A percentile compares a stretch with the other conserved stretches of the same genome.
phyloP scores from a whole-genome alignment of 2,329 filamentous ascomycete genomes.

The Colletotrichum sp. region DNA sequence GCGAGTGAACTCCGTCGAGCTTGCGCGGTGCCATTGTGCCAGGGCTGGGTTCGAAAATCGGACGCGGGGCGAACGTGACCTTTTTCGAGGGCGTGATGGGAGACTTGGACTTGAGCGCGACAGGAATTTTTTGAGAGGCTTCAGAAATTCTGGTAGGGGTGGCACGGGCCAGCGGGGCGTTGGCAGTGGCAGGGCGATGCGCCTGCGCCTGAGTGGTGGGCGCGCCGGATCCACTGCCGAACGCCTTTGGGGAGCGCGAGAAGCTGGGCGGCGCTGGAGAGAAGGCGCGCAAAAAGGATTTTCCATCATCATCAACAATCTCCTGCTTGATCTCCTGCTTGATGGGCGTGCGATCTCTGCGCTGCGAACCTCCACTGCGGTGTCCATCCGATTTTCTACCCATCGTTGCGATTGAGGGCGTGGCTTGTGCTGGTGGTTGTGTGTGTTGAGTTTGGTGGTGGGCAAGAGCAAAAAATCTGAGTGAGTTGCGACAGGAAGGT shows the following conservation, averaged over 20 bases:
- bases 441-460: background rate
- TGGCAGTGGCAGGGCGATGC: background rate
- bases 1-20: slow-evolving; percentile 18
- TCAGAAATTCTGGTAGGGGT: slow-evolving; percentile 1
- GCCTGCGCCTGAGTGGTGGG: background rate
- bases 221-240: background rate
- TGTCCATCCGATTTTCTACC: background rate
- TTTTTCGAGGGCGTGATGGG: slow-evolving; percentile 1
- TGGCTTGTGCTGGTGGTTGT: background rate
- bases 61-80: background rate
- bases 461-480: background rate
- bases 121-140: slow-evolving; percentile 19
- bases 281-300: slow-evolving; percentile 8
- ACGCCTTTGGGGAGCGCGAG: background rate
- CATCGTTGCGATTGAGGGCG: background rate
- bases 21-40: slow-evolving; percentile 19
- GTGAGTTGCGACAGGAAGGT: background rate
- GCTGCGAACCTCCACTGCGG: background rate
- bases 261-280: background rate
- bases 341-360: background rate
- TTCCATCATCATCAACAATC: background rate
- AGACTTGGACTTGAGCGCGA: background rate
- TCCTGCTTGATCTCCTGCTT: background rate
- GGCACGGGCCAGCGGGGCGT: slow-evolving; percentile 5
- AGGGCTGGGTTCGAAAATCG: background rate